Evolutionary conservation across 495 filamentous ascomycete genomes (phyloP).

Genomic region (Penicillium turbatum): DNA sequence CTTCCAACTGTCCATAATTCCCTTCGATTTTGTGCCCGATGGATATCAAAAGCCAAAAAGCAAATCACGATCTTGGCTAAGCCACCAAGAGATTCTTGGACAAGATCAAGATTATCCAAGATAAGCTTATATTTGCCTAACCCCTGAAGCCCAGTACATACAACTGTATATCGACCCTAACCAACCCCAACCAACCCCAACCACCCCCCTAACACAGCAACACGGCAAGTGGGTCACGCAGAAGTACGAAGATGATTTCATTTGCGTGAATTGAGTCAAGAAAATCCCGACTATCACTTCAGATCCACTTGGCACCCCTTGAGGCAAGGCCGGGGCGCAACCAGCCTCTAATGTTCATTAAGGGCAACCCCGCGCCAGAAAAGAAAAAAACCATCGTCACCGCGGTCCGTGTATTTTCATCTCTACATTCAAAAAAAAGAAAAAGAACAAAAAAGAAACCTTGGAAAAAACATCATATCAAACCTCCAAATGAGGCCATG

Average conservation of each 20-base stretch:
- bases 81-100: not conserved
- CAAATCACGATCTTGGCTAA: not conserved
- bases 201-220: not conserved
- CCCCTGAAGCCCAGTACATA: not conserved
- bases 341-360: slow-evolving; percentile 2
- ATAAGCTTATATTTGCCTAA: not conserved
- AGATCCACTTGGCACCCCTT: slow-evolving; percentile 8
- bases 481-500: slow-evolving; percentile 10
- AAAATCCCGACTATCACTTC: not conserved
- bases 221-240: slow-evolving; percentile 3
- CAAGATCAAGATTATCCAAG: not conserved
- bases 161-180: too few relatives aligned
- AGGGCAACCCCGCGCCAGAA: slow-evolving; percentile 4
- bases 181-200: too few relatives aligned
- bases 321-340: slow-evolving; percentile 6
- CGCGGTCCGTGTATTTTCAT: not conserved
- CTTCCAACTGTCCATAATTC: not conserved
- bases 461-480: not conserved
- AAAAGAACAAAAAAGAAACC: too few relatives aligned
- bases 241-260: not conserved
- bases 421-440: too few relatives aligned
- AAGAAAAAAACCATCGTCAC: not conserved
- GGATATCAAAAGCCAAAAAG: not conserved
- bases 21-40: too few relatives aligned
- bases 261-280: not conserved